phyloP scores from a whole-genome alignment of 73 alveolate genomes.

The Blepharisma stoltei region DNA sequence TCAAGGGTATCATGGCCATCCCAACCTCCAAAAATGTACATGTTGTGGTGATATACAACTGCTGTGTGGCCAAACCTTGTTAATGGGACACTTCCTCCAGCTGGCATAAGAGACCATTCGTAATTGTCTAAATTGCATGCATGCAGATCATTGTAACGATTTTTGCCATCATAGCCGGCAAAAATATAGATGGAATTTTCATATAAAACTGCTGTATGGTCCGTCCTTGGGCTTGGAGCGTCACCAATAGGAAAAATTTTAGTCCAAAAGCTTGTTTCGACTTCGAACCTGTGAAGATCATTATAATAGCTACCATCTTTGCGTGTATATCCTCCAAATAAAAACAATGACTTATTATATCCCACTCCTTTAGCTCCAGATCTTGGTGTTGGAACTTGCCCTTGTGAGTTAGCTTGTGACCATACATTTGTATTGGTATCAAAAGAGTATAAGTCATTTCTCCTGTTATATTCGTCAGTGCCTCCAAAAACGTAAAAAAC shows the following conservation, averaged over 20 bases:
- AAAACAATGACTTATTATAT: conserved; percentile 55
- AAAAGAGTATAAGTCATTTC: conserved; percentile 43
- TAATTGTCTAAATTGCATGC: conserved; percentile 35
- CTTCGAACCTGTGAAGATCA: conserved; percentile 43
- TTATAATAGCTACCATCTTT: conserved; percentile 67
- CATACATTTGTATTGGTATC: conserved; percentile 44
- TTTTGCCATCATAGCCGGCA: conserved; percentile 65
- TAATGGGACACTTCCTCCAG: conserved; percentile 35
- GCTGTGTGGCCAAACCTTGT: conserved; percentile 85
- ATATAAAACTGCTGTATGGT: conserved; percentile 71
- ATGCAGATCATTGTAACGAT: conserved; percentile 44
- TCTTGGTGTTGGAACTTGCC: conserved; percentile 51
- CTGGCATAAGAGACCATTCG: conserved; percentile 41
- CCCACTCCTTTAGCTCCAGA: conserved; percentile 76
- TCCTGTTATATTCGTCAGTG: conserved; percentile 55
- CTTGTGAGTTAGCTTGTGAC: conserved; percentile 36
- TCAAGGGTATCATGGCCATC: conserved; percentile 91
- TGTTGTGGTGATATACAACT: conserved; percentile 62
- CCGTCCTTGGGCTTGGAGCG: conserved; percentile 61
- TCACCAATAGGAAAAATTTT: conserved; percentile 48
- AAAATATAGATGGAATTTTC: conserved; percentile 38
- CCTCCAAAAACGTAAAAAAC: conserved; percentile 61
- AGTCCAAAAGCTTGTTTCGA: conserved; percentile 42
- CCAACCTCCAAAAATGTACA: conserved; percentile 95
- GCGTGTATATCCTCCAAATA: conserved; percentile 86